A percentile compares a stretch with the other conserved stretches of the same genome.
These are phyloP conservation scores for Vararia minispora DNA, from an alignment of 768 basidiomycete species.

Conservation along the genomic window DNA sequence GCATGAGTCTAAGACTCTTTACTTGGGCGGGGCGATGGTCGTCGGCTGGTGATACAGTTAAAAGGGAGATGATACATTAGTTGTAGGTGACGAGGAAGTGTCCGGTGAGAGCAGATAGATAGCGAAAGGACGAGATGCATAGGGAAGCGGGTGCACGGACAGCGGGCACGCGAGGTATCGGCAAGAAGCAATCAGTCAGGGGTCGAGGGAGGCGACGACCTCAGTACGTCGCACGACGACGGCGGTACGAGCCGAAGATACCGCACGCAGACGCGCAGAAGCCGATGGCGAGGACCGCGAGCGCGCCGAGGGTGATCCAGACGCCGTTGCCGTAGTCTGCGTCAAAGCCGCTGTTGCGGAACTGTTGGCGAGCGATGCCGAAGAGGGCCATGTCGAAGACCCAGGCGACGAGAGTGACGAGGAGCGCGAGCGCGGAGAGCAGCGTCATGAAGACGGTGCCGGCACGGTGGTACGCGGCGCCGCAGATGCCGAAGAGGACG, in stretches of 20 bases:
- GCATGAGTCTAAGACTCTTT: no score
- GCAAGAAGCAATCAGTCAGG: no score
- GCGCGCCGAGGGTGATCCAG: constrained; percentile 72
- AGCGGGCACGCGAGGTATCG: no score
- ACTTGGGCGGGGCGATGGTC: no score
- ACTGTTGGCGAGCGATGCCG: constrained; percentile 50
- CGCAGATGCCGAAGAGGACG: constrained; percentile 58
- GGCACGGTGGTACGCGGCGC: constrained; percentile 47
- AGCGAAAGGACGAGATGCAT: no score
- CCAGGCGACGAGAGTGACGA: constrained; percentile 59
- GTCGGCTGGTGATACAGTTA: no score
- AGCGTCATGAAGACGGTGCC: constrained; percentile 76
- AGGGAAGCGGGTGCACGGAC: no score
- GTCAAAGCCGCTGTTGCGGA: constrained; percentile 33
- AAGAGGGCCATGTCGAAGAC: constrained; percentile 76
- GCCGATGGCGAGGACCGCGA: constrained; percentile 52
- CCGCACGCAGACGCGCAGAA: constrained; percentile 60
- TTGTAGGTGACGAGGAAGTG: no score
- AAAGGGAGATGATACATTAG: no score
- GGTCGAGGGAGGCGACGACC: constrained; percentile 22
- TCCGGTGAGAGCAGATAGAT: no score
- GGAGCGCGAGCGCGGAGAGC: constrained; percentile 48
- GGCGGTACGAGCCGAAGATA: constrained; percentile 54
- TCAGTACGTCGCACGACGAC: constrained; percentile 19
- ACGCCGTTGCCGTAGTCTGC: constrained; percentile 70